These are phyloP conservation scores for Lactifluus rugatus DNA, from an alignment of 768 basidiomycete genomes.

Conservation along the genomic window DNA sequence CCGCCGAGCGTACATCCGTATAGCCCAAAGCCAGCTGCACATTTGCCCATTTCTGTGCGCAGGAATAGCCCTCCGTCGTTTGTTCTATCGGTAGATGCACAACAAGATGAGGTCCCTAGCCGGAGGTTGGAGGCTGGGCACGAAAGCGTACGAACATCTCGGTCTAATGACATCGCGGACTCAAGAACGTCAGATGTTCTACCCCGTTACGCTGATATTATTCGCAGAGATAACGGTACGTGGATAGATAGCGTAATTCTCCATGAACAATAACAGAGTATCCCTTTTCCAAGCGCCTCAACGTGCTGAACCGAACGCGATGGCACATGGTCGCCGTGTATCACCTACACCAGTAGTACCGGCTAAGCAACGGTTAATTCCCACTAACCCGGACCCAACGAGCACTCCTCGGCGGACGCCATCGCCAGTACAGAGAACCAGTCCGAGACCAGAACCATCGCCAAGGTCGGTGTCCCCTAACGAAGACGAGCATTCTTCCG, in stretches of 20 bases:
- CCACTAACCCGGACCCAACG: not conserved
- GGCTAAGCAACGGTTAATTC: not conserved
- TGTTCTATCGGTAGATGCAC: not conserved
- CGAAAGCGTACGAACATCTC: slow-evolving; percentile 22
- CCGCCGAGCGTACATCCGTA: not conserved
- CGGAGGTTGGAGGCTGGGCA: slow-evolving; percentile 32
- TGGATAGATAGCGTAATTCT: not conserved
- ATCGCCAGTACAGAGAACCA: not conserved
- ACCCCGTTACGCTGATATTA: not conserved
- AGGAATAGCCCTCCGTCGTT: not conserved
- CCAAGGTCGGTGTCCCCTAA: not conserved
- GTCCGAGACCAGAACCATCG: slow-evolving; percentile 3
- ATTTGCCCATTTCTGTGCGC: not conserved
- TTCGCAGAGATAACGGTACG: not conserved
- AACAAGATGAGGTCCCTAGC: slow-evolving; percentile 38
- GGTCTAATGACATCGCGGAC: not conserved
- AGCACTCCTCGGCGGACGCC: not conserved
- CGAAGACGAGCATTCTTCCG: slow-evolving; percentile 4
- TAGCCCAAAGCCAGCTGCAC: not conserved
- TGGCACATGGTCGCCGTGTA: not conserved
- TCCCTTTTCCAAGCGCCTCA: not conserved
- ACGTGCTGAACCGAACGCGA: not conserved
- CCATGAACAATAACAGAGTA: not conserved
- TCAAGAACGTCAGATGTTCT: not conserved
- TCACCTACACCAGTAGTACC: not conserved